Conservation (phyloP, 306 rosid species). For the Cucurbita argyrosperma region DNA sequence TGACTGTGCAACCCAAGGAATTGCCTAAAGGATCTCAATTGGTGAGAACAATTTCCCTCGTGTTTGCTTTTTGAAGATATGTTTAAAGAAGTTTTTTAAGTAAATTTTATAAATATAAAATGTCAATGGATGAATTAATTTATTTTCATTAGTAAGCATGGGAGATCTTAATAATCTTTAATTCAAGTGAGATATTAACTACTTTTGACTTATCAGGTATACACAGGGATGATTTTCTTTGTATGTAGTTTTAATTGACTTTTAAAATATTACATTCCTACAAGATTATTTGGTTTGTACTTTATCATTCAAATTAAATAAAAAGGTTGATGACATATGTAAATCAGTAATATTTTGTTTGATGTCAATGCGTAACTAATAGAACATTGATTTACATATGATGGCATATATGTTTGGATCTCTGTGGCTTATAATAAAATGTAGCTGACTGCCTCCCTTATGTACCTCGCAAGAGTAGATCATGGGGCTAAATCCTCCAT, state of each 20-base stretch:
- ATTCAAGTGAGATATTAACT: neutral
- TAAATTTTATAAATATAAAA: neutral
- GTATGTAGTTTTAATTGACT: neutral
- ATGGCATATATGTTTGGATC: neutral
- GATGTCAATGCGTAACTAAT: neutral
- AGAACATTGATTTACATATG: neutral
- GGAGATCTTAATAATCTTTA: neutral
- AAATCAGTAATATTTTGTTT: neutral
- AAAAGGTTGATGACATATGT: neutral
- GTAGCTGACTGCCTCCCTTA: neutral
- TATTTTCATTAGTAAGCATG: neutral
- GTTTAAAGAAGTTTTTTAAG: neutral
- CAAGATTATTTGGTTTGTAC: neutral
- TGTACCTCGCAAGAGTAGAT: conserved; percentile 27
- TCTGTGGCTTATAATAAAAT: neutral
- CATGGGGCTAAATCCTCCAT: conserved; percentile 95
- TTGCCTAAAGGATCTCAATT: conserved; percentile 53
- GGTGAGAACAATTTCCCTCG: conserved; percentile 32
- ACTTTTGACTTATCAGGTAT: neutral
- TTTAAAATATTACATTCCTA: neutral
- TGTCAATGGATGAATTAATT: neutral
- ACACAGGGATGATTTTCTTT: too few species aligned
- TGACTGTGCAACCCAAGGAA: conserved; percentile 48
- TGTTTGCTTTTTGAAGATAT: neutral
- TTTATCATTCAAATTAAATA: neutral